These are phyloP conservation scores for Ceratobasidium sp. DNA, from an alignment of 1,284 basidiomycete genomes.

Conservation along the genomic window DNA sequence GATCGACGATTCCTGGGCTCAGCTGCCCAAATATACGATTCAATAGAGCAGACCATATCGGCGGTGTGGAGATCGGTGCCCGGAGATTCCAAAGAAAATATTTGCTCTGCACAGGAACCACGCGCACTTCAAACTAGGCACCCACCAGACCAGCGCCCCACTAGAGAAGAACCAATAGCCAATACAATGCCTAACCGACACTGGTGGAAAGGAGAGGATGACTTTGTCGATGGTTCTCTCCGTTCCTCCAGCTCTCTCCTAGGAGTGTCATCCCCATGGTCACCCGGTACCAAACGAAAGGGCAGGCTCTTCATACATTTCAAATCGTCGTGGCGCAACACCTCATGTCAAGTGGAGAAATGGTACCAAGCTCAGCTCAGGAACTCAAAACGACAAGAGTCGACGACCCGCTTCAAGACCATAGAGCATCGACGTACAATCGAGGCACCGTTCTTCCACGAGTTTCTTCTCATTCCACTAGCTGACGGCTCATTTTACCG, in stretches of 20 bases:
- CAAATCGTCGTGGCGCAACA: not conserved
- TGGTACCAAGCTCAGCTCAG: slow-evolving; percentile 7
- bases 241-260: not conserved
- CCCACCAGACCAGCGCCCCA: too few species aligned
- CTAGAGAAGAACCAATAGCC: too few species aligned
- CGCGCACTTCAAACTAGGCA: too few species aligned
- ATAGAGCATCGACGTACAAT: slow-evolving; percentile 16
- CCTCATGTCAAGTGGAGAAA: not conserved
- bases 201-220: not conserved
- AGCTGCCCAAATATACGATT: too few species aligned
- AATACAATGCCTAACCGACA: too few species aligned
- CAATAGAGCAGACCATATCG: too few species aligned
- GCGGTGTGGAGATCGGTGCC: too few species aligned
- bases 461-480: slow-evolving; percentile 13
- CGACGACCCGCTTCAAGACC: not conserved
- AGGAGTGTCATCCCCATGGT: not conserved
- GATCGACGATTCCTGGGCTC: too few species aligned
- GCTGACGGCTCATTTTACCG: not conserved
- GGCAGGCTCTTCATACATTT: slow-evolving; percentile 6
- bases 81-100: too few species aligned
- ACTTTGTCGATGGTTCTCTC: not conserved
- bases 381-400: not conserved
- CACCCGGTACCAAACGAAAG: not conserved
- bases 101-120: too few species aligned
- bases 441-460: slow-evolving; percentile 19